Evolutionary conservation across 352 stramenopile genomes (phyloP).

Genomic region (Pythium periplocum): DNA sequence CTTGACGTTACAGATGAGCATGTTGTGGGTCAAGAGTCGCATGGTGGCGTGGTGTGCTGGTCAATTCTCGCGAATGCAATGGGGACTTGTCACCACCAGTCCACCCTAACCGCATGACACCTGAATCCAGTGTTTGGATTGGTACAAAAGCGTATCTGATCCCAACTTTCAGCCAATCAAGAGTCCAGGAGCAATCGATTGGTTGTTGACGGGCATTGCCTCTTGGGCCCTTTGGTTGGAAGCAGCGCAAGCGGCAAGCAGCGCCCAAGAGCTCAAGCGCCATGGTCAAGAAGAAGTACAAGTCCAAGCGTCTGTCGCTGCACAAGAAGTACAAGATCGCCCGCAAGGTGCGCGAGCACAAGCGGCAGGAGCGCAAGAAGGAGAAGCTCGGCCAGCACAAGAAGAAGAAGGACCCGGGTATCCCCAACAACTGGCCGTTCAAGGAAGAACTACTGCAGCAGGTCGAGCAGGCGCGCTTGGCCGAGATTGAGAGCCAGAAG

Average conservation of each 20-base stretch:
- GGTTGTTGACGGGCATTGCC: slow-evolving; percentile 19
- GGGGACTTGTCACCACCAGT: no score
- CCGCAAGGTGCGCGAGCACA: slow-evolving; percentile 90
- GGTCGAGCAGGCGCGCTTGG: slow-evolving; percentile 73
- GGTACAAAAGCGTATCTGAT: not conserved
- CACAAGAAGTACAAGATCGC: slow-evolving; percentile 99
- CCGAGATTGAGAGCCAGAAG: slow-evolving; percentile 58
- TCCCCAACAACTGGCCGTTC: slow-evolving; percentile 98
- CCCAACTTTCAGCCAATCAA: slow-evolving; percentile 16
- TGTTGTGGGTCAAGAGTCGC: slow-evolving; percentile 84
- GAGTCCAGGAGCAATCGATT: slow-evolving; percentile 15
- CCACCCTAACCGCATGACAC: no score
- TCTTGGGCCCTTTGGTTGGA: slow-evolving; percentile 18
- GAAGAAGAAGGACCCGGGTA: slow-evolving; percentile 96
- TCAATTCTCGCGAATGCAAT: no score
- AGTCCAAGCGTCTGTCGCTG: slow-evolving; percentile 95
- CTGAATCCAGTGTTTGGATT: slow-evolving; percentile 6
- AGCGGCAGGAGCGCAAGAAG: slow-evolving; percentile 93
- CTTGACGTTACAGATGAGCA: slow-evolving; percentile 86
- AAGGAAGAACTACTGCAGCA: slow-evolving; percentile 93
- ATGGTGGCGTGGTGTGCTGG: slow-evolving; percentile 19
- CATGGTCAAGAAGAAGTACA: slow-evolving; percentile 99
- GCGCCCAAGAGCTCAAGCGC: not conserved
- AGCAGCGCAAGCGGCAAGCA: not conserved
- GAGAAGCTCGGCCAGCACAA: slow-evolving; percentile 85